phyloP scores from a whole-genome alignment of 2,329 filamentous ascomycete genomes.

The Dactylellina cionopaga region DNA sequence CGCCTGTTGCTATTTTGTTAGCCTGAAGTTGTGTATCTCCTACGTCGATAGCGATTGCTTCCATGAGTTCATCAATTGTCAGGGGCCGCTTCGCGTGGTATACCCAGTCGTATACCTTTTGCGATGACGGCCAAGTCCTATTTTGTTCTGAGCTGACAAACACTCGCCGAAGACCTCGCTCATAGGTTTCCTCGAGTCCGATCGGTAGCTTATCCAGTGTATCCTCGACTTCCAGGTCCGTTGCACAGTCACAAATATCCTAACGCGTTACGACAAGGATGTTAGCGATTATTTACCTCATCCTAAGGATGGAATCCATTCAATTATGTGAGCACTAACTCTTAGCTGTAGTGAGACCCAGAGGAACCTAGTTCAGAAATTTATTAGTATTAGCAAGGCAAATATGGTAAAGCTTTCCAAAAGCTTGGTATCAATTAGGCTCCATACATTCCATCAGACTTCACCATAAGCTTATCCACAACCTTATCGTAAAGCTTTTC shows the following conservation, averaged over 20 bases:
- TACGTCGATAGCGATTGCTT: constrained; percentile 16
- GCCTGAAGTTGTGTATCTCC: not conserved
- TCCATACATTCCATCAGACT: constrained; percentile 36
- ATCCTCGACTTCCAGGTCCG: constrained; percentile 55
- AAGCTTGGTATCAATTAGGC: too few species aligned
- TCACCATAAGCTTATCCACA: constrained; percentile 9
- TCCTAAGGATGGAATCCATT: not conserved
- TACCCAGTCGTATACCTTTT: constrained; percentile 32
- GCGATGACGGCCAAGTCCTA: not conserved
- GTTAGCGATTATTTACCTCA: not conserved
- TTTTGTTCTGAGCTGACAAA: not conserved
- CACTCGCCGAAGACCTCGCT: constrained; percentile 3
- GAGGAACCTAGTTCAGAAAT: constrained; percentile 57
- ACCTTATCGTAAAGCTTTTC: constrained; percentile 18
- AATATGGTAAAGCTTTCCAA: not conserved
- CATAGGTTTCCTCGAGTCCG: constrained; percentile 57
- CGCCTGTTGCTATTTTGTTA: constrained; percentile 2
- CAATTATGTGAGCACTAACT: not conserved
- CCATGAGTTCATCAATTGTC: constrained; percentile 24
- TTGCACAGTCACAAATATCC: constrained; percentile 57
- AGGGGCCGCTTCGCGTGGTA: constrained; percentile 33
- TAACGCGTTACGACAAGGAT: constrained; percentile 29
- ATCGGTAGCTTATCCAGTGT: constrained; percentile 56
- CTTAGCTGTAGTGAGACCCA: constrained; percentile 58
- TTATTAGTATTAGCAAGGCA: not conserved